Percentiles rank a stretch among this genome's conserved stretches.
Conservation (phyloP, 2,329 filamentous ascomycete genomes). For the Pyricularia sp. region DNA sequence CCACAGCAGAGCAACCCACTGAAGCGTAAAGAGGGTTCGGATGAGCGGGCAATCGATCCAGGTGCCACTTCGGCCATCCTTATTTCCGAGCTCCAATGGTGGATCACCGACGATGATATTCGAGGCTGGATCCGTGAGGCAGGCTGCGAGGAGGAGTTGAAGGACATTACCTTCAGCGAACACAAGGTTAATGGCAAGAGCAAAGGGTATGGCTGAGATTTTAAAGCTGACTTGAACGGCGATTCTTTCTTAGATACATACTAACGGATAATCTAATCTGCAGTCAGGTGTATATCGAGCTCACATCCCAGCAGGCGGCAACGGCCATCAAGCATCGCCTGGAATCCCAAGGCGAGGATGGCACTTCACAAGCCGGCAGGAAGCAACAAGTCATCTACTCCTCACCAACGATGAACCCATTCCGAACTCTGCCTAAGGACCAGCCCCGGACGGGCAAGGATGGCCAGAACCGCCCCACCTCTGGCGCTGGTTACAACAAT, state of each 20-base stretch:
- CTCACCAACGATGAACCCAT: slow-evolving; percentile 67
- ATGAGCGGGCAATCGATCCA: slow-evolving; percentile 45
- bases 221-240: background rate
- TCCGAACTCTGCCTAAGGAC: slow-evolving; percentile 83
- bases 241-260: background rate
- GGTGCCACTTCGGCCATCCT: slow-evolving; percentile 59
- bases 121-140: slow-evolving; percentile 73
- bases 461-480: slow-evolving; percentile 38
- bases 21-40: slow-evolving; percentile 48
- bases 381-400: slow-evolving; percentile 65
- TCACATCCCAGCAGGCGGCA: slow-evolving; percentile 69
- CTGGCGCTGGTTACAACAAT: slow-evolving; percentile 31
- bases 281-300: slow-evolving; percentile 72
- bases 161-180: slow-evolving; percentile 92
- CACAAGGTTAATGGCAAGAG: slow-evolving; percentile 99
- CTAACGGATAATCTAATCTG: background rate
- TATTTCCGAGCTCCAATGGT: slow-evolving; percentile 88
- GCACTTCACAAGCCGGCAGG: slow-evolving; percentile 45
- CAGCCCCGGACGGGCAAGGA: slow-evolving; percentile 59
- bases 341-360: slow-evolving; percentile 45
- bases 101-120: slow-evolving; percentile 91
- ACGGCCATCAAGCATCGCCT: slow-evolving; percentile 75
- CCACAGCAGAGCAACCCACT: slow-evolving; percentile 37
- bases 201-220: slow-evolving; percentile 58
- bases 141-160: slow-evolving; percentile 71